Base-by-base conservation (phyloP, 2,329 filamentous ascomycete species). In the Tolypocladium guangdongense region DNA sequence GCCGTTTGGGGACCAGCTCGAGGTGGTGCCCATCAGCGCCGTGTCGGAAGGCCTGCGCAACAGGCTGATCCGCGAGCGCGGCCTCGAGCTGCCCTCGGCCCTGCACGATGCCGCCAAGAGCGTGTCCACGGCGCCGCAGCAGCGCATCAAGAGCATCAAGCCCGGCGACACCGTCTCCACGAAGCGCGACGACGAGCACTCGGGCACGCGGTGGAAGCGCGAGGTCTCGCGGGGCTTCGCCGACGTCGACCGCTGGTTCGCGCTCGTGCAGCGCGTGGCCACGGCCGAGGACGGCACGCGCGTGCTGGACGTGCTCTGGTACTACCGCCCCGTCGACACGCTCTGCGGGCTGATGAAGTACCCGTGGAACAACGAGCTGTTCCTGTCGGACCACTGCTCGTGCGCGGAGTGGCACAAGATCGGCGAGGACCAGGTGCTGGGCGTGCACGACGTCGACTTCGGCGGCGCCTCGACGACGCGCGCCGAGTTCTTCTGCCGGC, bases 341-440 rank as follows among this genome's bases (percentile, higher is more conserved):
- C 78, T 84, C 0, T 87, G 90, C 45, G 79, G 76, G 0, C 69
- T 78, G 7, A 83, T 84, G 68, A 76, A 75, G 11, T 95, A 92
- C 59, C 84, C 85, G 0, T 84, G 81, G 66, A 57, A 69, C 0
- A 87, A 90, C 51, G 88, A 95, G 66, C 67, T 93, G 0, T 93
- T 93, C 56, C 68, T 92, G 0, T 88, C 84, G 0, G 81, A 90
- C 50, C 82, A 90, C 55, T 92, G 89, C 68, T 86, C 84, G 1
- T 93, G 88, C 57, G 64, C 71, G 0, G 72, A 78, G 10, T 54
- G 54, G 0, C 54, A 69, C 0, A 74, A 75, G 32, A 72, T 88
- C 3, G 59, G 72, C 0, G 74, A 77, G 1, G 66, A 76, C 0
- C 77, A 88, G 36, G 71, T 90, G 0, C 61, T 82, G 0, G 74